Conservation (phyloP, 306 rosid species). For the Biancaea sappan region DNA sequence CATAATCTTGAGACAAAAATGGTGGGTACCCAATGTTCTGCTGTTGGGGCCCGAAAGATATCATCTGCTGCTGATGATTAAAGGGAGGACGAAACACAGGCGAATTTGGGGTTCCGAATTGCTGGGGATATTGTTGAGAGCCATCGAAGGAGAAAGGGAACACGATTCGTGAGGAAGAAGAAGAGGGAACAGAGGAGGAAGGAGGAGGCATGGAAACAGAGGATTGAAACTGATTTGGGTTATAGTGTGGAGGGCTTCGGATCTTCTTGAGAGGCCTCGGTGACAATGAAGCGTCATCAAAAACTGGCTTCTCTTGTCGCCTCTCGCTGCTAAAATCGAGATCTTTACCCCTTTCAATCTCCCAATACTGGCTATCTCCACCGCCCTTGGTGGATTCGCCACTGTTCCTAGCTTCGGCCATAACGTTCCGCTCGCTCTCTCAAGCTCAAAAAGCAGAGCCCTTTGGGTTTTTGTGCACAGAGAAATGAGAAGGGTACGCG, state of each 20-base stretch:
- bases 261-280: slow-evolving; percentile 79
- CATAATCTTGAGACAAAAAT: slow-evolving; percentile 32
- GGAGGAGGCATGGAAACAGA: slow-evolving; percentile 37
- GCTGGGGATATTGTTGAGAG: slow-evolving; percentile 58
- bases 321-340: slow-evolving; percentile 42
- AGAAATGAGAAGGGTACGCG: slow-evolving; percentile 28
- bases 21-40: slow-evolving; percentile 45
- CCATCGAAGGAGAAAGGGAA: slow-evolving; percentile 75
- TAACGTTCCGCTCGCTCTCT: slow-evolving; percentile 52
- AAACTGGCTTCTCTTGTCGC: slow-evolving; percentile 58
- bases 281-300: slow-evolving; percentile 60
- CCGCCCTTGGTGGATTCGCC: slow-evolving; percentile 52
- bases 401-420: slow-evolving; percentile 59
- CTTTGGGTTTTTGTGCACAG: not conserved
- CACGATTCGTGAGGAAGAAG: slow-evolving; percentile 51
- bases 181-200: slow-evolving; percentile 23
- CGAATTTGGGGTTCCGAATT: slow-evolving; percentile 36
- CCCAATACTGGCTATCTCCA: slow-evolving; percentile 47
- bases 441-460: slow-evolving; percentile 16
- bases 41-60: slow-evolving; percentile 55
- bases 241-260: slow-evolving; percentile 58
- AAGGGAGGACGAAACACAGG: slow-evolving; percentile 43
- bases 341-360: slow-evolving; percentile 44
- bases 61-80: slow-evolving; percentile 50
- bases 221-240: slow-evolving; percentile 39